Conservation (phyloP, 225 moss, liverwort and hornwort genomes). For the Climacium dendroides region DNA sequence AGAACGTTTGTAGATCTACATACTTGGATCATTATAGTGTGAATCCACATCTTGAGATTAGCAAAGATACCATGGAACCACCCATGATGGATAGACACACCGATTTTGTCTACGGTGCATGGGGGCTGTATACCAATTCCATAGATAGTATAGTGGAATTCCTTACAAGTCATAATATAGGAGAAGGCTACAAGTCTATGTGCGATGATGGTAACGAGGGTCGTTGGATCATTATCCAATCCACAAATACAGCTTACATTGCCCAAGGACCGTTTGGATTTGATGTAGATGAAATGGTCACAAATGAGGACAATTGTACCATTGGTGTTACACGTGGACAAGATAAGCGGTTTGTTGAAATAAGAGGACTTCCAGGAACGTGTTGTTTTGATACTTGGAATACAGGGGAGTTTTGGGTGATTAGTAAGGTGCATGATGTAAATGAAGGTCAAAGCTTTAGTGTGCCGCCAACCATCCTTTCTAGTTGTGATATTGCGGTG, state of each 20-base stretch:
- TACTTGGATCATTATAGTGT: too few relatives aligned
- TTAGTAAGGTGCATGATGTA: neutral
- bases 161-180: too few relatives aligned
- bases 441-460: neutral
- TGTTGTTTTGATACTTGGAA: neutral
- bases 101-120: neutral
- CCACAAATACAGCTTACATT: too few relatives aligned
- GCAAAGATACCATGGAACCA: neutral
- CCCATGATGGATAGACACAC: too few relatives aligned
- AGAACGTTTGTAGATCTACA: neutral
- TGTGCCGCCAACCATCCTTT: neutral
- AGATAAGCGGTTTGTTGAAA: fast-evolving
- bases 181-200: neutral
- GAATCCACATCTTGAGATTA: neutral
- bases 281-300: neutral
- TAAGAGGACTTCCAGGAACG: neutral
- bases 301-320: fast-evolving
- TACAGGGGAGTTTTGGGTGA: neutral
- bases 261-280: neutral
- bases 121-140: neutral
- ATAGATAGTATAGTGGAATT: fast-evolving
- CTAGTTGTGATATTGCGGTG: fast-evolving
- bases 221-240: neutral
- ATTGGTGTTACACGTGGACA: neutral
- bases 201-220: fast-evolving